Percentiles rank a stretch among this genome's conserved stretches.
phyloP scores from a whole-genome alignment of 2,329 filamentous ascomycete genomes.

The Neofusicoccum ribis region DNA sequence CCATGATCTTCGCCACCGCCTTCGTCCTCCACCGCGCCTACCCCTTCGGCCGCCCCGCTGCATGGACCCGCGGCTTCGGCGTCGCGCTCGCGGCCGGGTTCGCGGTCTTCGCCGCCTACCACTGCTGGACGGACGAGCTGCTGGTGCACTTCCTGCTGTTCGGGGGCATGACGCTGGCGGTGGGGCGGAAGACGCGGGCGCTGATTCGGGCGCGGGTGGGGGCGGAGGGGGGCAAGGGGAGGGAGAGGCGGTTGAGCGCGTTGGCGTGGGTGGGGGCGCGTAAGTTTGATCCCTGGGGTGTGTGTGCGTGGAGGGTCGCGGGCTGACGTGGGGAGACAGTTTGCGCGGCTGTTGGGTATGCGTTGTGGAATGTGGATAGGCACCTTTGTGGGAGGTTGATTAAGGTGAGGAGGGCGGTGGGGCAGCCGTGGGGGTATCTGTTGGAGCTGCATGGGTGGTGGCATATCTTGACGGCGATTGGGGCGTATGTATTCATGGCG shows the following conservation, averaged over 20 bases:
- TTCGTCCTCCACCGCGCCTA: too few relatives aligned
- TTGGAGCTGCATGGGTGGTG: conserved; percentile 66
- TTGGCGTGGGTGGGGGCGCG: conserved; percentile 34
- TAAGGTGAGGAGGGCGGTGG: conserved; percentile 45
- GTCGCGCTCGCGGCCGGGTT: too few relatives aligned
- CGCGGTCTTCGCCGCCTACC: too few relatives aligned
- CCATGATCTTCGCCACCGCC: too few relatives aligned
- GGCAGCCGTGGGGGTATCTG: conserved; percentile 57
- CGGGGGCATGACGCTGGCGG: conserved; percentile 43
- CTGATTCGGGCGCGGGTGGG: conserved; percentile 31
- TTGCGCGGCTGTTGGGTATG: conserved; percentile 46
- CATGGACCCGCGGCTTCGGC: too few relatives aligned
- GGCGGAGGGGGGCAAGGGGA: conserved; percentile 27
- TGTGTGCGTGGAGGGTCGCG: too few relatives aligned
- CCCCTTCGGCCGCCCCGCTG: too few relatives aligned
- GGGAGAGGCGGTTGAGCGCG: conserved; percentile 26
- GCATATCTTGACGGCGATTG: conserved; percentile 61
- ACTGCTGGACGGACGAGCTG: too few relatives aligned
- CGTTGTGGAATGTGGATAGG: conserved; percentile 60
- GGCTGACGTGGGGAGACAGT: conserved; percentile 39
- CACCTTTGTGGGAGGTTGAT: conserved; percentile 54
- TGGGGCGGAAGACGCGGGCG: conserved; percentile 32
- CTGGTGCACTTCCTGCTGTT: too few relatives aligned
- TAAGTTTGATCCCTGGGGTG: conserved; percentile 20
- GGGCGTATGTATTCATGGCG: conserved; percentile 47